phyloP scores from a whole-genome alignment of 352 stramenopile genomes.

The Globisporangium irregulare region DNA sequence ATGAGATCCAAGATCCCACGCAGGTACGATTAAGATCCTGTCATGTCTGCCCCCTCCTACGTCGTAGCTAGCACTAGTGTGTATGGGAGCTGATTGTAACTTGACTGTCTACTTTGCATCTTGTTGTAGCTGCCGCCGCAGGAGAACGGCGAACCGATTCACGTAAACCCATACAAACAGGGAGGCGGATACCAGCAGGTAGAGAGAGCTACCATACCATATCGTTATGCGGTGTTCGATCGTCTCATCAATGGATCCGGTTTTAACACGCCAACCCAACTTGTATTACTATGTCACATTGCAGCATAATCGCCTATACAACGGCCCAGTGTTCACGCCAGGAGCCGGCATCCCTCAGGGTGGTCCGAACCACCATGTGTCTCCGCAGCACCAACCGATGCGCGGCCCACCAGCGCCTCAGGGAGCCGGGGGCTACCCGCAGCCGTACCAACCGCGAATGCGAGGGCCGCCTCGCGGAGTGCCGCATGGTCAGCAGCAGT shows the following conservation, averaged over 20 bases:
- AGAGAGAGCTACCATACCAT: neutral
- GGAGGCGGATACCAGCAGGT: conserved; percentile 13
- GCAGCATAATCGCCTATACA: conserved; percentile 38
- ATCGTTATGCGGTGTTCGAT: neutral
- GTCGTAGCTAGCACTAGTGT: neutral
- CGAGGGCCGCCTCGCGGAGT: conserved; percentile 34
- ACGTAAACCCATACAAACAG: conserved; percentile 19
- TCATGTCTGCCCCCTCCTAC: neutral
- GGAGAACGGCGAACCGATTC: conserved; percentile 9
- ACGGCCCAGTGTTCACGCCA: conserved; percentile 39
- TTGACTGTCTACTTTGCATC: neutral
- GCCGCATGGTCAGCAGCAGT: conserved; percentile 38
- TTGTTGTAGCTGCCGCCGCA: neutral
- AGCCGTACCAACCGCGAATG: conserved; percentile 36
- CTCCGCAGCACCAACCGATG: conserved; percentile 44
- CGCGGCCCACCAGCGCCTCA: conserved; percentile 32
- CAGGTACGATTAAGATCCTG: conserved; percentile 10
- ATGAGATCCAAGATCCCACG: conserved; percentile 16
- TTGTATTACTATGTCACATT: neutral
- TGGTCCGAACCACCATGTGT: conserved; percentile 21
- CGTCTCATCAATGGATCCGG: neutral
- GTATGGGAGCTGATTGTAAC: neutral
- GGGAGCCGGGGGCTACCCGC: conserved; percentile 15
- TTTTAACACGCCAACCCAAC: neutral
- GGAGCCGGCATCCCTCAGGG: conserved; percentile 16